Conservation (phyloP, 495 filamentous ascomycete species). For the Aspergillus haitiensis region DNA sequence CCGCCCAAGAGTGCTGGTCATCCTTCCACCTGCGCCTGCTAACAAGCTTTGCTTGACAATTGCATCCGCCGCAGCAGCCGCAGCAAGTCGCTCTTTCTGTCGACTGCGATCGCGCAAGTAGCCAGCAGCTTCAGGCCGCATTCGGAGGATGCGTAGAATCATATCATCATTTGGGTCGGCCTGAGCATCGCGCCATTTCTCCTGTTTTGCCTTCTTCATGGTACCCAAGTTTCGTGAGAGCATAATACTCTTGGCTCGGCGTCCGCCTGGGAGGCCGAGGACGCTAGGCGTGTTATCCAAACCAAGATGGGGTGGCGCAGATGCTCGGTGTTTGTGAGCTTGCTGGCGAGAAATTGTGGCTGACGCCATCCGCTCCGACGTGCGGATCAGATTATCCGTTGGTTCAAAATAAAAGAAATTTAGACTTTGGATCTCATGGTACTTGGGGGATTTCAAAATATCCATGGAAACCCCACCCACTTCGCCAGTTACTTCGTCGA, state of each 20-base stretch:
- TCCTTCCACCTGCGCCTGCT: constrained; percentile 62
- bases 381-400: constrained; percentile 88
- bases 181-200: constrained; percentile 91
- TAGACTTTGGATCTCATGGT: constrained; percentile 90
- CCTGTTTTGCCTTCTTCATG: constrained; percentile 92
- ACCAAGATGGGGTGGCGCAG: constrained; percentile 65
- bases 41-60: constrained; percentile 92
- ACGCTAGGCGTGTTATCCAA: constrained; percentile 61
- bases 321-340: constrained; percentile 63
- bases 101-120: constrained; percentile 90
- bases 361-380: constrained; percentile 90
- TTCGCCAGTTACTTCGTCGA: constrained; percentile 83
- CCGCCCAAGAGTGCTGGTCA: constrained; percentile 56
- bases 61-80: constrained; percentile 84
- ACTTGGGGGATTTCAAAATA: constrained; percentile 94
- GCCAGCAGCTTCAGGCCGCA: constrained; percentile 88
- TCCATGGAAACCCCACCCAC: constrained; percentile 84
- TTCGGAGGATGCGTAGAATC: constrained; percentile 92
- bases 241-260: constrained; percentile 91
- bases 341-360: constrained; percentile 81
- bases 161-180: constrained; percentile 98
- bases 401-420: constrained; percentile 98
- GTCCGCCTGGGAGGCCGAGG: constrained; percentile 66
- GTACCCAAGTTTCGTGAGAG: constrained; percentile 92
- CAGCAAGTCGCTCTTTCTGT: constrained; percentile 91